phyloP scores from a whole-genome alignment of 148 eudicot species.

The Rhododendron molle region DNA sequence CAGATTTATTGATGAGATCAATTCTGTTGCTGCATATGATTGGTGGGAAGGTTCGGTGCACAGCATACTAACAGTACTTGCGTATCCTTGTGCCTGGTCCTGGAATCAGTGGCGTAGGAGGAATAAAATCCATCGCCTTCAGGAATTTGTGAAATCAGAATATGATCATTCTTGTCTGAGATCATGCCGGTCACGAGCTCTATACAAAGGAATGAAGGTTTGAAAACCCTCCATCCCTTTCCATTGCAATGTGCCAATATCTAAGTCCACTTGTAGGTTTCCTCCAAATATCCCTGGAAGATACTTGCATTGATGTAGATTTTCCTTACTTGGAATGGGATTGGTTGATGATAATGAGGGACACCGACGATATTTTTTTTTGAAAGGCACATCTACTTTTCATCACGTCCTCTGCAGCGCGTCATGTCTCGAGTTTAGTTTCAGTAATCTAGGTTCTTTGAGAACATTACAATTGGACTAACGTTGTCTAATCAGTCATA shows the following conservation, averaged over 20 bases:
- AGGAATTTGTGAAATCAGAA: constrained; percentile 80
- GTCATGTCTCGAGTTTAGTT: neutral
- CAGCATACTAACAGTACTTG: constrained; percentile 74
- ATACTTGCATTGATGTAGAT: neutral
- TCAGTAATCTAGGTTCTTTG: neutral
- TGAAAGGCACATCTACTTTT: neutral
- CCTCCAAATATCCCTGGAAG: neutral
- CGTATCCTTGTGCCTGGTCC: constrained; percentile 92
- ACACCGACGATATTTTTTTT: no score
- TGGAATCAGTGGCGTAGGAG: constrained; percentile 95
- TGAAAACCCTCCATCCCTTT: constrained; percentile 1
- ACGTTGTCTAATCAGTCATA: neutral
- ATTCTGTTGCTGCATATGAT: constrained; percentile 83
- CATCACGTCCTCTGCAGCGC: neutral
- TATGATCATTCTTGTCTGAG: constrained; percentile 87
- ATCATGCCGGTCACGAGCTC: constrained; percentile 81
- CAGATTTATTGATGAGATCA: constrained; percentile 76
- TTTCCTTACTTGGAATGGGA: neutral
- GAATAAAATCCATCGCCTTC: constrained; percentile 65
- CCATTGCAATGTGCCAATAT: neutral
- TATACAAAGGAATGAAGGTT: constrained; percentile 96
- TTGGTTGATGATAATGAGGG: neutral
- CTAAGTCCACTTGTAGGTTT: neutral
- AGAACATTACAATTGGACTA: neutral
- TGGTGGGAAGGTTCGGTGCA: constrained; percentile 97